Base-by-base conservation (phyloP, 768 basidiomycete genomes). In the Boletus vinaceobasis region DNA sequence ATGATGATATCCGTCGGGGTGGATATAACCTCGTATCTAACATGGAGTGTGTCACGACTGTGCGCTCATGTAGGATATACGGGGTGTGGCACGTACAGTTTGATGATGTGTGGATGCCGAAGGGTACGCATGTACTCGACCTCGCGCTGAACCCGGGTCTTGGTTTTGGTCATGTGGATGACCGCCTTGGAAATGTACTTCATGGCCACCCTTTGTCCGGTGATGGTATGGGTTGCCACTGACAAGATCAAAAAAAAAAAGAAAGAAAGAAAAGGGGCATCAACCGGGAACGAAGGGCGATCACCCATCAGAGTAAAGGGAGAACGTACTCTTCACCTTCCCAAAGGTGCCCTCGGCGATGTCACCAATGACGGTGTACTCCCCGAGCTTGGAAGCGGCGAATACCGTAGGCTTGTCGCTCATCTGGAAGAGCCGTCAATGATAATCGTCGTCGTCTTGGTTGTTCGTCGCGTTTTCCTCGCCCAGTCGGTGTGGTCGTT, bases 281-380 rank as follows among this genome's bases (percentile, higher is more conserved):
- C 59, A 60, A 62, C 53, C 58, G 42, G 53, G 53, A 36, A 45
- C 42, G 17, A 9, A 23, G 37, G 50, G 11, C 43, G 64, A 64
- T 70, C 60, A 48, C 50, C 23, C 36, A 52, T 55, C 21, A 44
- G 46, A 10, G 32, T 17, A 1, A 35, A 5, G 27, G 14, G 23
- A 17, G 21, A 23, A 84, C 93, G 71, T 72, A 97, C 96, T 91
- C 80, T 98, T 98, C 70, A 99, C 97, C 75, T 97, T 98, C 52
- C 96, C 97, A 76, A 98, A 99, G 11, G 93, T 96, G 4, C 97
- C 97, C 60, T 95, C 93, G 19, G 95, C 96, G 55, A 98, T 88
- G 60, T 95, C 93, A 53, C 83, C 74, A 51, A 87, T 82, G 54
- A 98, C 84, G 39, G 83, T 88, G 73, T 98, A 98, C 75, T 95